Evolutionary conservation across 2,329 filamentous ascomycete genomes (phyloP).

Genomic region (Dothideomycetidae sp.): DNA sequence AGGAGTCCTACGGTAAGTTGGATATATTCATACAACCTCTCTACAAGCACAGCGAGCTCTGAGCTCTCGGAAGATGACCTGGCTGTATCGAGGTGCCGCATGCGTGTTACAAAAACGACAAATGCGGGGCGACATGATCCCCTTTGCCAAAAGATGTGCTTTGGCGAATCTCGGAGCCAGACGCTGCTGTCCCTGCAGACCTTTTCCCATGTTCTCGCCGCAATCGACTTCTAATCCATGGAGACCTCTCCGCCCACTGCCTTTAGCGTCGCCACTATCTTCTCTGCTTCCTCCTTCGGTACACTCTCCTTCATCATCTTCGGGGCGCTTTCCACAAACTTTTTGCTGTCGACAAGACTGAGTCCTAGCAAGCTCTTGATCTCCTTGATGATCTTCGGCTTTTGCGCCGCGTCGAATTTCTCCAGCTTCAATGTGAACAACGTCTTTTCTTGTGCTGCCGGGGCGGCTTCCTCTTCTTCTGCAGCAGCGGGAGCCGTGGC

Average conservation of each 20-base stretch:
- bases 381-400: constrained; percentile 99
- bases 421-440: constrained; percentile 93
- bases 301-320: constrained; percentile 99
- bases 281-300: constrained; percentile 97
- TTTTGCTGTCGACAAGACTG: constrained; percentile 98
- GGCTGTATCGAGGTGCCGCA: no score
- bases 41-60: no score
- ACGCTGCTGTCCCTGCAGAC: no score
- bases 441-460: constrained; percentile 82
- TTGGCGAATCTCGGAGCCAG: no score
- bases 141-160: no score
- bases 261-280: constrained; percentile 93
- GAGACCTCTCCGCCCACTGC: constrained; percentile 73
- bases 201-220: neutral
- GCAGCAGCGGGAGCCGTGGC: constrained; percentile 46
- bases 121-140: no score
- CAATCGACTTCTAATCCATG: constrained; percentile 90
- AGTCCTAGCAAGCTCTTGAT: constrained; percentile 91
- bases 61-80: no score
- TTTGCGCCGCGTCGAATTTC: constrained; percentile 72
- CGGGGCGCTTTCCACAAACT: constrained; percentile 95
- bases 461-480: constrained; percentile 76
- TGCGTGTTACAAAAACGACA: no score
- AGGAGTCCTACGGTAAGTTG: no score
- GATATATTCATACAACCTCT: no score